A percentile compares a stretch with the other conserved stretches of the same genome.
phyloP scores from a whole-genome alignment of 148 eudicot species.

The Vaccinium darrowii region DNA sequence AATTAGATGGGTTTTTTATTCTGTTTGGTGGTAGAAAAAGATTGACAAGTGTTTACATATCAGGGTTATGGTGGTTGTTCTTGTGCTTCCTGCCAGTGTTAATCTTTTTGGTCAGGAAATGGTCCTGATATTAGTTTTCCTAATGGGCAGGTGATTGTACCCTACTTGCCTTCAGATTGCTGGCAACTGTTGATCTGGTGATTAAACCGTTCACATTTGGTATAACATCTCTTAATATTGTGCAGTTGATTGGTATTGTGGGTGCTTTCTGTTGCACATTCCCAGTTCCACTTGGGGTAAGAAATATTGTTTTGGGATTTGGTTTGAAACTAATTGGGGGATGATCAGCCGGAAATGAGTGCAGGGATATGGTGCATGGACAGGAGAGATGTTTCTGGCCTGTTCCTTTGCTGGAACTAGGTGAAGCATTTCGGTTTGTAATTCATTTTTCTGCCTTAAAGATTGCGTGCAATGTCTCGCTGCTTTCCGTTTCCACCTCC shows the following conservation, averaged over 20 bases:
- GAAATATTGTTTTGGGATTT: constrained; percentile 1
- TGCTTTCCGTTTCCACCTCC: constrained; percentile 78
- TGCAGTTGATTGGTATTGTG: constrained; percentile 3
- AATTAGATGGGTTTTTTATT: not conserved
- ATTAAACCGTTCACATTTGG: constrained; percentile 1
- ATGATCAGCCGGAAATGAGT: constrained; percentile 37
- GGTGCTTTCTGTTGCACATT: constrained; percentile 11
- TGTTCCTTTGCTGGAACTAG: constrained; percentile 34
- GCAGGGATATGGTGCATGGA: constrained; percentile 44
- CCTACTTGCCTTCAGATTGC: constrained; percentile 18
- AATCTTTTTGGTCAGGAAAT: constrained; percentile 10
- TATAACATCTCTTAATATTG: not conserved
- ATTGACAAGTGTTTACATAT: not conserved
- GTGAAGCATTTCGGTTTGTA: constrained; percentile 27
- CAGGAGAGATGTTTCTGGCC: constrained; percentile 21
- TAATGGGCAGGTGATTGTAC: constrained; percentile 34
- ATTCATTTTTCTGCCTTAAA: constrained; percentile 2
- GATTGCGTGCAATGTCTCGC: constrained; percentile 52
- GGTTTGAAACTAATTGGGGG: constrained; percentile 12
- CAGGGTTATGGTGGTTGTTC: constrained; percentile 21
- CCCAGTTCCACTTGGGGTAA: not conserved
- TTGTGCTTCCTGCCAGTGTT: constrained; percentile 10
- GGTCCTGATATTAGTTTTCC: constrained; percentile 29
- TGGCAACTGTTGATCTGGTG: constrained; percentile 20
- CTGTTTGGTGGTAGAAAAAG: not conserved